Conservation (phyloP, 257 asterid genomes). For the Coffea canephora region DNA sequence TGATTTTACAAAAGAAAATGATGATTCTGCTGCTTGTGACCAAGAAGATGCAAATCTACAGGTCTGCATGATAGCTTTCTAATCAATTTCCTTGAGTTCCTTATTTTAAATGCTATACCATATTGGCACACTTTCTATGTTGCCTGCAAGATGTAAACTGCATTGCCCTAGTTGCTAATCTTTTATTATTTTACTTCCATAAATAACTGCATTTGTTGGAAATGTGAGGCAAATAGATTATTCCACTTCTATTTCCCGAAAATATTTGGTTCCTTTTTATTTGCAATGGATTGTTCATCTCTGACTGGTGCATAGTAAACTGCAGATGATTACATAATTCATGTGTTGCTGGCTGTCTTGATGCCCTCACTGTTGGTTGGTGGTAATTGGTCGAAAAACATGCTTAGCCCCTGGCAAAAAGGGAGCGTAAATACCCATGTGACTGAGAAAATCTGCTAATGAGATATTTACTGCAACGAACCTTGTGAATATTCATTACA, state of each 20-base stretch:
- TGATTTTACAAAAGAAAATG: conserved; percentile 21
- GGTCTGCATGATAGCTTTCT: conserved; percentile 8
- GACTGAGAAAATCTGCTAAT: background rate
- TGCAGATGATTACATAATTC: background rate
- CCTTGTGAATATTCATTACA: background rate
- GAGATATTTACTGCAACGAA: background rate
- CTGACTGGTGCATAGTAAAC: background rate
- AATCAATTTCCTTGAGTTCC: background rate
- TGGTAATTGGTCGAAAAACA: background rate
- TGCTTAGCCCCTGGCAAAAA: background rate
- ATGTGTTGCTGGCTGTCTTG: background rate
- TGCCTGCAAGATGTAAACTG: background rate
- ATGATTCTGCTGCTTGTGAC: conserved; percentile 26
- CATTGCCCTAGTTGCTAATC: background rate
- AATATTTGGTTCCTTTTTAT: background rate
- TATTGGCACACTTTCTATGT: background rate
- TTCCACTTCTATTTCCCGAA: background rate
- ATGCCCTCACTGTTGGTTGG: background rate
- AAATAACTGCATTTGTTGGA: background rate
- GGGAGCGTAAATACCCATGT: background rate
- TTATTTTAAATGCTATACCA: background rate
- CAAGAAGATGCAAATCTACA: conserved; percentile 20
- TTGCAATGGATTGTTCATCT: background rate
- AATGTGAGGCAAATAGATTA: background rate
- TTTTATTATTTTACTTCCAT: background rate